Evolutionary conservation across 2,329 filamentous ascomycete species (phyloP), one percentile per base, ranked within the genome.

Genomic region (Penicillium sp.): DNA sequence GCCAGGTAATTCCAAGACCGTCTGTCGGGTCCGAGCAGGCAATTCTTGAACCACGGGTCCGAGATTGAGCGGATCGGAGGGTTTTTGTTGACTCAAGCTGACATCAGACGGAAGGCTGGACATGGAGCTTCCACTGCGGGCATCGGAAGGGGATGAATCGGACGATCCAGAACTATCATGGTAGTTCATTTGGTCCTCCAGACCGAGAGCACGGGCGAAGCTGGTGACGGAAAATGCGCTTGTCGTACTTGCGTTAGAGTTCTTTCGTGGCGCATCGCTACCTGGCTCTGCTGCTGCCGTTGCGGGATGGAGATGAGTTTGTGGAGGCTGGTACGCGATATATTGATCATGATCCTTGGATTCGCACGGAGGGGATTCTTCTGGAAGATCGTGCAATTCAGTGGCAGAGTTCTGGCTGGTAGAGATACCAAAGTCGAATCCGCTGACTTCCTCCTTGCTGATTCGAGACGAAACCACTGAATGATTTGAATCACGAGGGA

Each of bases 121-220:
- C 57, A 79, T 78, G 7, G 86, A 87, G 64, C 86, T 89, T 1
- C 81, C 74, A 56, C 82, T 81, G 62, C 84, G 84, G 1, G 73
- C 74, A n/a, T 80, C 79, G 51, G 84, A 87, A 36, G 79, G 81
- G 0, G 78, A 81, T 2, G 86, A 89, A 41, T 80, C 79, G 16
- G 81, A 84, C 0, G 87, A 90, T 0, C 85, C 86, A 26, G 87
- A 90, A 56, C 83, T 81, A 1, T 84, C 84, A 0, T 83, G 76
- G 4, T 81, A 79, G 62, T 89, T 85, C 62, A 88, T 87, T 0
- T 84, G 82, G 61, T 87, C 87, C 32, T 81, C 79, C 0, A 76
- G 59, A 26, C 72, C 74, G 10, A 76, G 57, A 2, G 68, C 70
- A 10, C 70, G 70, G 5, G 72, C 72, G 42, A 75, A 75, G 41